These are phyloP conservation scores for Aspergillus phoenicis DNA, from an alignment of 2,329 filamentous ascomycete species.

Conservation along the genomic window DNA sequence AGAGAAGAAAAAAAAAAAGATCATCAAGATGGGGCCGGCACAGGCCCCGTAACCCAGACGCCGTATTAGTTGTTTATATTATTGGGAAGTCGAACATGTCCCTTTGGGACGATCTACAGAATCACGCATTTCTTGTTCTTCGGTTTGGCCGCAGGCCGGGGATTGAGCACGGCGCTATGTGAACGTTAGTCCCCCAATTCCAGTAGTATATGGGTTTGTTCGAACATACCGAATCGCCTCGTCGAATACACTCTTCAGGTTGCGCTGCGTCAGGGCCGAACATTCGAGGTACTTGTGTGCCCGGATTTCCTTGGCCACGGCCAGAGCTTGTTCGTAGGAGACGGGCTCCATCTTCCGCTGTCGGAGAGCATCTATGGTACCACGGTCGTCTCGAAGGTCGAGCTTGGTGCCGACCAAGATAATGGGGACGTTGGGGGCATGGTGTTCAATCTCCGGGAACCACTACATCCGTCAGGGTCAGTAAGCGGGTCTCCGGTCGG, in stretches of 20 bases:
- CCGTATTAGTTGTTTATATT: slow-evolving; percentile 45
- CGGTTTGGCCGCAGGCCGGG: slow-evolving; percentile 48
- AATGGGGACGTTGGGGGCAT: slow-evolving; percentile 92
- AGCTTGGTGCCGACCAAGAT: slow-evolving; percentile 97
- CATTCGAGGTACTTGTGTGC: slow-evolving; percentile 98
- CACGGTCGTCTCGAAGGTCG: slow-evolving; percentile 86
- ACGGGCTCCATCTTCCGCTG: slow-evolving; percentile 97
- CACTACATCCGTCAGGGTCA: slow-evolving; percentile 60
- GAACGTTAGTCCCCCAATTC: background rate
- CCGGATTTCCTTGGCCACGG: slow-evolving; percentile 89
- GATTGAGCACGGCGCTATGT: slow-evolving; percentile 51
- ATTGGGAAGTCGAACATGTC: slow-evolving; percentile 30
- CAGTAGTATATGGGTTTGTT: background rate
- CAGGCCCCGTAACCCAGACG: slow-evolving; percentile 36
- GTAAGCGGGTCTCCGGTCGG: background rate
- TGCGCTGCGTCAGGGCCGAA: slow-evolving; percentile 93
- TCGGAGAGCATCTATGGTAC: slow-evolving; percentile 77
- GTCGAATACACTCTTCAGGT: slow-evolving; percentile 98
- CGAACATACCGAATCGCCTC: slow-evolving; percentile 87
- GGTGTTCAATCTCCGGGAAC: slow-evolving; percentile 96
- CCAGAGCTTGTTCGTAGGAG: slow-evolving; percentile 85
- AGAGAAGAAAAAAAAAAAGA: background rate
- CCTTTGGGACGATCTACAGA: slow-evolving; percentile 39
- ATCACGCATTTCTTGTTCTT: slow-evolving; percentile 52
- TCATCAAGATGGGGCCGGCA: slow-evolving; percentile 26